Percentiles rank a stretch among this genome's conserved stretches.
phyloP scores from a whole-genome alignment of 495 filamentous ascomycete genomes.

The Neurospora cerealis region DNA sequence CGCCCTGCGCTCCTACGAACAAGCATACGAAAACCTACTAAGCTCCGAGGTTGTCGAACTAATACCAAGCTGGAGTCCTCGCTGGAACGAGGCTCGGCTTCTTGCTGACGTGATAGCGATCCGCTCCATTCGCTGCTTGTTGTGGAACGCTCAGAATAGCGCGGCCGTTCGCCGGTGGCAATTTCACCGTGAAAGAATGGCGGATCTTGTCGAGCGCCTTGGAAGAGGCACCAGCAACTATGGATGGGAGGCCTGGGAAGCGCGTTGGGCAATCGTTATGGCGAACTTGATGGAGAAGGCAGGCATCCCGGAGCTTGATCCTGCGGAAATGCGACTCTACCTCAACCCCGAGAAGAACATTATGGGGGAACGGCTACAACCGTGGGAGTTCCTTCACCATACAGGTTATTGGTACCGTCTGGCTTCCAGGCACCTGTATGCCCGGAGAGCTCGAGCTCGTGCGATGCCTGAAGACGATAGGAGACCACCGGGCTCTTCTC shows the following conservation, averaged over 20 bases:
- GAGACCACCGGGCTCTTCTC: conserved; percentile 52
- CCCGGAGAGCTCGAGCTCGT: conserved; percentile 49
- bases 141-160: conserved; percentile 67
- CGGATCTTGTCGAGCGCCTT: conserved; percentile 66
- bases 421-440: conserved; percentile 54
- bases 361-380: conserved; percentile 54
- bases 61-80: conserved; percentile 74
- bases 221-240: conserved; percentile 76
- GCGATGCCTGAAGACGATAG: conserved; percentile 69
- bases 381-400: conserved; percentile 78
- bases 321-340: conserved; percentile 34
- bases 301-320: conserved; percentile 35
- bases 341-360: conserved; percentile 58
- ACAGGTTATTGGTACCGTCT: conserved; percentile 76
- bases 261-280: conserved; percentile 75
- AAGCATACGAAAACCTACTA: conserved; percentile 73
- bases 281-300: conserved; percentile 62
- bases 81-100: conserved; percentile 77
- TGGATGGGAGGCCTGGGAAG: conserved; percentile 82
- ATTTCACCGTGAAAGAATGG: conserved; percentile 56
- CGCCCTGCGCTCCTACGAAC: conserved; percentile 70
- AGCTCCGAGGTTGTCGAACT: conserved; percentile 73
- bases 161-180: conserved; percentile 69
- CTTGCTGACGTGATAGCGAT: conserved; percentile 71
- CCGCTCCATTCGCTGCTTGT: conserved; percentile 65